Percentiles rank a stretch among this genome's conserved stretches.
These are phyloP conservation scores for Leccinum holopus DNA, from an alignment of 1,284 basidiomycete species.

Conservation along the genomic window DNA sequence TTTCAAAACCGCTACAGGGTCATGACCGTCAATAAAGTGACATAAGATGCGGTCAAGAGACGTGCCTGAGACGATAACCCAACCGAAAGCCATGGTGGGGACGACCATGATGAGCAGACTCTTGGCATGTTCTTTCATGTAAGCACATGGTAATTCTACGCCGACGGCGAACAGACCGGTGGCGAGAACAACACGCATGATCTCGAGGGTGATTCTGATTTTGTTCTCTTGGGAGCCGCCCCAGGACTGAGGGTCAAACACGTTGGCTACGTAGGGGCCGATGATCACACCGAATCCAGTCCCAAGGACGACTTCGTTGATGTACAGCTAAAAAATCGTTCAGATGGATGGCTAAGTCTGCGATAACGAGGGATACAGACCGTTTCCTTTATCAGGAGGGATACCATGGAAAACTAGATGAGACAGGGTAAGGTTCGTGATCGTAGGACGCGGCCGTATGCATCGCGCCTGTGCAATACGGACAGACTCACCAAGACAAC, in stretches of 20 bases:
- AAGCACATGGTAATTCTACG: constrained; percentile 67
- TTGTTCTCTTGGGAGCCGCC: constrained; percentile 49
- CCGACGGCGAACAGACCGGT: constrained; percentile 73
- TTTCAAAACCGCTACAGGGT: constrained; percentile 52
- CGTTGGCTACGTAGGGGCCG: constrained; percentile 71
- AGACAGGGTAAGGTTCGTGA: constrained; percentile 4
- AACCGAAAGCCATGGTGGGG: constrained; percentile 78
- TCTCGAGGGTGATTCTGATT: constrained; percentile 81
- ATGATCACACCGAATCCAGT: constrained; percentile 75
- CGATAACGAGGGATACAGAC: constrained; percentile 33
- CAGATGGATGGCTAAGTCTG: not conserved
- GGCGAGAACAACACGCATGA: constrained; percentile 68
- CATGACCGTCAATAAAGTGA: too few relatives aligned
- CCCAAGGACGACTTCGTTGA: constrained; percentile 92
- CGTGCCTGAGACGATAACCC: constrained; percentile 64
- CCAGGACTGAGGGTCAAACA: constrained; percentile 85
- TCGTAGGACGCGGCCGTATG: not conserved
- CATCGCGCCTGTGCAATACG: not conserved
- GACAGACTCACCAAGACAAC: constrained; percentile 54
- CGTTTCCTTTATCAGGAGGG: constrained; percentile 80
- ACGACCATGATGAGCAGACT: constrained; percentile 65
- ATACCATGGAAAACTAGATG: constrained; percentile 74
- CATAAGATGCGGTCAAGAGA: not conserved
- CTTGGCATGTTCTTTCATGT: constrained; percentile 61
- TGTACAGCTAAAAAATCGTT: constrained; percentile 56